Evolutionary conservation across 768 basidiomycete species (phyloP).

Genomic region (Kwoniella mangroviensis): DNA sequence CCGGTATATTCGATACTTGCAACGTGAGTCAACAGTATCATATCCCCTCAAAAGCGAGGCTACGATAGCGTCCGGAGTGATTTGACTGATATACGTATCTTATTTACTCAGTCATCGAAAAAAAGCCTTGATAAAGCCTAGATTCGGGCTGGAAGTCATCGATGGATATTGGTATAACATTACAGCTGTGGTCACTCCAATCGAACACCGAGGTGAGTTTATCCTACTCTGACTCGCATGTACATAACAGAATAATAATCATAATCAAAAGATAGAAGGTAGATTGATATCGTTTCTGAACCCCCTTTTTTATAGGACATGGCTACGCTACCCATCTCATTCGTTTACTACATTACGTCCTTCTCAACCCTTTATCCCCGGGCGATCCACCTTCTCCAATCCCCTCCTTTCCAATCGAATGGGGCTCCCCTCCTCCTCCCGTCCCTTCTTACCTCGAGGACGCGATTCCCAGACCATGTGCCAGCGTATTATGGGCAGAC

Average conservation of each 20-base stretch:
- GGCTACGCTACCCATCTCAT: conserved; percentile 10
- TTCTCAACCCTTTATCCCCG: neutral
- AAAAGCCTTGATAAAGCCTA: neutral
- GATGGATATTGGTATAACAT: conserved; percentile 4
- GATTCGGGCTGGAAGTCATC: neutral
- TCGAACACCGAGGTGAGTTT: conserved; percentile 1
- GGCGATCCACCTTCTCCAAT: conserved; percentile 2
- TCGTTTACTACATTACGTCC: neutral
- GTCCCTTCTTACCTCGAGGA: neutral
- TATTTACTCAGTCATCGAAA: neutral
- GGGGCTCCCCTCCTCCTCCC: neutral
- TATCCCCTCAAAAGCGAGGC: neutral
- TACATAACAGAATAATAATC: too few species aligned
- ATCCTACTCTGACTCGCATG: too few species aligned
- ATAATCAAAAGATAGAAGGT: too few species aligned
- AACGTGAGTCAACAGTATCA: conserved; percentile 11
- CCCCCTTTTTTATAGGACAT: neutral
- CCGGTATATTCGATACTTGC: conserved; percentile 1
- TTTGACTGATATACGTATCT: too few species aligned
- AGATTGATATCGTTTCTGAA: too few species aligned
- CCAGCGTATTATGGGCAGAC: neutral
- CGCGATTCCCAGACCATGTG: neutral
- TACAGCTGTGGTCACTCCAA: conserved; percentile 1
- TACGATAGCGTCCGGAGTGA: too few species aligned
- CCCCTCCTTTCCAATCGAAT: conserved; percentile 4